Base-by-base conservation (phyloP, 225 moss, liverwort and hornwort species). In the Climacium dendroides region DNA sequence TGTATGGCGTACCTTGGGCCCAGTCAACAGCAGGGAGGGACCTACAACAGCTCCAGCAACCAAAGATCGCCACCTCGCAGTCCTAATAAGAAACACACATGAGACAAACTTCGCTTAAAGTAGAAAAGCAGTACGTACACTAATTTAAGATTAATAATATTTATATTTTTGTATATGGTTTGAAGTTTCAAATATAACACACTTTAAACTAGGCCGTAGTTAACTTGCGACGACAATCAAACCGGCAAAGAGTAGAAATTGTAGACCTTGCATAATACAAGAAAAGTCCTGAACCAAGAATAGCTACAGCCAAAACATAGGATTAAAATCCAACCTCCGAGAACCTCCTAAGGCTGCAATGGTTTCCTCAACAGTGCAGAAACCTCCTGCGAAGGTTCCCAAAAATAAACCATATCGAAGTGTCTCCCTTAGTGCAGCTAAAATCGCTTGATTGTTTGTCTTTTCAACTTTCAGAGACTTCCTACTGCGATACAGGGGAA, bases 11-110 rank as follows among this genome's bases (percentile, higher is more conserved):
- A 88, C 94, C 87, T 98, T 90, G 85, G 85, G 94, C 63, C 98
- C 98, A 81, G 97, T 98, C 82, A 98, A 90, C 81, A 98, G 84
- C 71, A 98, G 92, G 39, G 98, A 95, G 80, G 98, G 98, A 79
- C 98, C 98, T 85, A 97, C 97, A 89, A 98, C 78, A 89, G 97
- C 98, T 79, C 98, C 98, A 85, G 98, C 96, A 84, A 94, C 95
- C 89, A 98, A 88, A 76, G 95, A 89, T 89, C 97, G 96, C 98
- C 98, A 98, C 88, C 90, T 92, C 63, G 95, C 98, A 90, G 97
- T 97, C 90, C 97, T 98, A 78, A 80, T 52, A 50, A 64, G 35
- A 81, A 76, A 81, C 53, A 32, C 45, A 90, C 8, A 66, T 71
- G n/a, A 90, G 57, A 79, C 14, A 84, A 86, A 75, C 24, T 41